Conservation (phyloP, 306 rosid genomes). For the cucumber (Cucumis sativus) region DNA sequence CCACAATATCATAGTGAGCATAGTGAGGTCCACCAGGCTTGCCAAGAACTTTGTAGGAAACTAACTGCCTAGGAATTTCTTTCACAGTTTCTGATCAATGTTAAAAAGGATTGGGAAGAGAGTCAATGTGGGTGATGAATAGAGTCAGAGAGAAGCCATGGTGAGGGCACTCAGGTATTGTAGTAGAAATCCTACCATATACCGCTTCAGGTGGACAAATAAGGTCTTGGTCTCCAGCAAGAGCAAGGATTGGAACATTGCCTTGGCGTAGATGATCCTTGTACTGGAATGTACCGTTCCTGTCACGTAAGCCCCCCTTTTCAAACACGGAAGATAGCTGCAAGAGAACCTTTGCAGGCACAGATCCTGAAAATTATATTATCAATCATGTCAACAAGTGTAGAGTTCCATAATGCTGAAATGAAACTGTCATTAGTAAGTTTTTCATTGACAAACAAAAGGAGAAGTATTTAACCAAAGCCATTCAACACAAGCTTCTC, state of each 20-base stretch:
- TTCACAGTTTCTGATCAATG: conserved; percentile 65
- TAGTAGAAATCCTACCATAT: conserved; percentile 39
- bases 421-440: neutral
- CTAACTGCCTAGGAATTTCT: conserved; percentile 48
- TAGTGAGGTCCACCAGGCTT: conserved; percentile 71
- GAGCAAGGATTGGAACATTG: conserved; percentile 60
- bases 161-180: neutral
- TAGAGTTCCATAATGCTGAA: neutral
- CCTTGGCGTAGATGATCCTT: conserved; percentile 53
- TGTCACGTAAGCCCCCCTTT: conserved; percentile 58
- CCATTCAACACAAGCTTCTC: conserved; percentile 69
- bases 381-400: neutral
- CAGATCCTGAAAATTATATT: conserved; percentile 38
- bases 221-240: conserved; percentile 79
- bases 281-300: conserved; percentile 55
- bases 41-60: conserved; percentile 64
- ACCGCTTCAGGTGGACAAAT: conserved; percentile 93
- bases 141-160: neutral
- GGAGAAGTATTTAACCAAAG: conserved; percentile 32
- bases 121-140: neutral
- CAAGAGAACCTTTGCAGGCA: conserved; percentile 71
- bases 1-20: conserved; percentile 89
- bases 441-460: neutral
- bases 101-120: neutral
- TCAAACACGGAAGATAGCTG: conserved; percentile 55